phyloP scores from a whole-genome alignment of 78 protist species.

The Dictyostelium capitatum region DNA sequence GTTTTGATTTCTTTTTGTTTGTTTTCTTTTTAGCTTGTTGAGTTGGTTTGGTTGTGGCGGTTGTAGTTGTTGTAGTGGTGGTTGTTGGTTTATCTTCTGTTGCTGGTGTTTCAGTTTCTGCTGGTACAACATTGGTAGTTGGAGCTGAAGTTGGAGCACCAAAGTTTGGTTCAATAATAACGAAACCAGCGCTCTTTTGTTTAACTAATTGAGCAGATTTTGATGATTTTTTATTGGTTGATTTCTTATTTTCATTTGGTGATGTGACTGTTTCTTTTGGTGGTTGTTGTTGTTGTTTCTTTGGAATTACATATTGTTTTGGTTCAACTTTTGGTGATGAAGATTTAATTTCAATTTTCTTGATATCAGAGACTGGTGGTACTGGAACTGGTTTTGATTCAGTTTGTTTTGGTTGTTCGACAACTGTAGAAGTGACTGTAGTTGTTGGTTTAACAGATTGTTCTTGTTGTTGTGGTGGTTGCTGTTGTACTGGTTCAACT shows the following conservation, averaged over 20 bases:
- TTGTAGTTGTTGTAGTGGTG: background rate
- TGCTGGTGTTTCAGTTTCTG: background rate
- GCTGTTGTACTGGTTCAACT: background rate
- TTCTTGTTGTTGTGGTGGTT: background rate
- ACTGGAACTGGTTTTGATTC: background rate
- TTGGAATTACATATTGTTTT: slow-evolving; percentile 4
- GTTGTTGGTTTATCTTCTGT: background rate
- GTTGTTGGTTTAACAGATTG: slow-evolving; percentile 5
- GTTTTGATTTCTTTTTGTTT: slow-evolving; percentile 24
- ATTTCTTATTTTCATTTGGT: background rate
- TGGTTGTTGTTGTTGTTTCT: background rate
- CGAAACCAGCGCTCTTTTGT: slow-evolving; percentile 20
- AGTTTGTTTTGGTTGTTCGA: background rate
- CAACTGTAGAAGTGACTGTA: background rate
- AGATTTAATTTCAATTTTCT: background rate
- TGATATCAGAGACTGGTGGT: background rate
- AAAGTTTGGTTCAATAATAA: slow-evolving; percentile 70
- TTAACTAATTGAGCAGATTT: slow-evolving; percentile 4
- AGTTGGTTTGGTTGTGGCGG: background rate
- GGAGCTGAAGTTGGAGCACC: slow-evolving; percentile 2
- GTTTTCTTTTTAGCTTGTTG: background rate
- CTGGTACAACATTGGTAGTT: background rate
- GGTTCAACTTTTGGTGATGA: slow-evolving; percentile 25
- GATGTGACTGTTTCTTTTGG: background rate
- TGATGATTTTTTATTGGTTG: background rate